Evolutionary conservation across 805 yeast genomes (phyloP).

Genomic region (Candida coquimbonensis): DNA sequence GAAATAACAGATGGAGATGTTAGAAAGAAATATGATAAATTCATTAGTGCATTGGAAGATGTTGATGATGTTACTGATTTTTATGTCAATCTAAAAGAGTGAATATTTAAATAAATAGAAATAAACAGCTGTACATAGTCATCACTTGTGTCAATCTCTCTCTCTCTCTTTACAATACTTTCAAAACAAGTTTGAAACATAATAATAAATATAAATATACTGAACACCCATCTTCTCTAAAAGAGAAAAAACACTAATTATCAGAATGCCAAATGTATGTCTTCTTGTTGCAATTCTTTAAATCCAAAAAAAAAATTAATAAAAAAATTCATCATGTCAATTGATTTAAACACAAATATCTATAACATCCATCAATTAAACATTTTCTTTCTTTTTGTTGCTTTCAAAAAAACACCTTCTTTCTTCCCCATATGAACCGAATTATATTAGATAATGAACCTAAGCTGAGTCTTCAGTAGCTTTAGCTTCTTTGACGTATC

Average conservation of each 20-base stretch:
- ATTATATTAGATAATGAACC: not conserved
- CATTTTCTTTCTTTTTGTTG: too few relatives aligned
- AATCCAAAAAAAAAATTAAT: too few relatives aligned
- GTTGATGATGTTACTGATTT: constrained; percentile 81
- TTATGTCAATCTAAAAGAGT: constrained; percentile 56
- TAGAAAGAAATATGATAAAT: constrained; percentile 45
- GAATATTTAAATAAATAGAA: not conserved
- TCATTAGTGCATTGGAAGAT: constrained; percentile 57
- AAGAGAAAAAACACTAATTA: not conserved
- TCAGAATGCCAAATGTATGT: not conserved
- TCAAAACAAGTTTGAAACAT: constrained; percentile 2
- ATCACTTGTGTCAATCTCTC: too few relatives aligned
- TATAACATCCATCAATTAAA: too few relatives aligned
- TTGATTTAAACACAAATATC: too few relatives aligned
- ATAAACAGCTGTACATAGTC: too few relatives aligned
- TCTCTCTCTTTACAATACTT: not conserved
- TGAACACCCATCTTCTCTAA: not conserved
- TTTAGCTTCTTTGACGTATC: constrained; percentile 18
- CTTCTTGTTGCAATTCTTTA: too few relatives aligned
- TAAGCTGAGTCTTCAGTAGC: constrained; percentile 11
- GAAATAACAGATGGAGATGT: constrained; percentile 48
- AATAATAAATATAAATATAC: constrained; percentile 2
- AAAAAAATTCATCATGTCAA: too few relatives aligned
- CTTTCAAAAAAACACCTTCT: too few relatives aligned
- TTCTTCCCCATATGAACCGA: too few relatives aligned